phyloP scores from a whole-genome alignment of 78 protist genomes.

The Chrysochromulina tobinii region DNA sequence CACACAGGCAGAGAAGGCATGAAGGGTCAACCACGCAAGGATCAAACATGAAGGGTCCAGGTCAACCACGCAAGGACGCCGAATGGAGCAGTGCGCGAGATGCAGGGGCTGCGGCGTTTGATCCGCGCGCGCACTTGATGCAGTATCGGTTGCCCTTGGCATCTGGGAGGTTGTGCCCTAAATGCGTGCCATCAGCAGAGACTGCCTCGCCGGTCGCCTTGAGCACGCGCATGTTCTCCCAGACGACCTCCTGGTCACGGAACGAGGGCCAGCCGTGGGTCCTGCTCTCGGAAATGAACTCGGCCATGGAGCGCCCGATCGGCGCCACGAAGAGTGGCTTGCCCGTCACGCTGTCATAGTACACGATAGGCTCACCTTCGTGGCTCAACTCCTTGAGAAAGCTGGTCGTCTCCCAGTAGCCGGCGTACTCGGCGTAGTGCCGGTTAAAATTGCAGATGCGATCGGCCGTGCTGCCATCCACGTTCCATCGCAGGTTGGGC shows the following conservation, averaged over 20 bases:
- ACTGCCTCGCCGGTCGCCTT: conserved; percentile 48
- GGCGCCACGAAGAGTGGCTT: conserved; percentile 50
- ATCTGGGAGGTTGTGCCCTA: conserved; percentile 59
- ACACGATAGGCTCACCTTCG: neutral
- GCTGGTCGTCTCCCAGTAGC: neutral
- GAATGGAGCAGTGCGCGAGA: too few relatives aligned
- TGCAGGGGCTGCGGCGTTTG: too few relatives aligned
- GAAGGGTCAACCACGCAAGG: too few relatives aligned
- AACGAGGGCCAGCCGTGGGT: conserved; percentile 53
- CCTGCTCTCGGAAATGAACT: conserved; percentile 22
- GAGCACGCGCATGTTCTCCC: conserved; percentile 34
- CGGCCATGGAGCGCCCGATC: conserved; percentile 10
- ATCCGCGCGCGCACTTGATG: conserved; percentile 19
- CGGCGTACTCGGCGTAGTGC: conserved; percentile 35
- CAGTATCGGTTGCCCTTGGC: conserved; percentile 53
- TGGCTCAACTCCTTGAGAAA: neutral
- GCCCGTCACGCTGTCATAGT: conserved; percentile 40
- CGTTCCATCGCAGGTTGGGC: neutral
- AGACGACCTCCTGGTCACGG: conserved; percentile 46
- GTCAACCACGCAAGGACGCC: too few relatives aligned
- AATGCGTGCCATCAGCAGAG: conserved; percentile 39
- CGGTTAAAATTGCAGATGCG: conserved; percentile 42
- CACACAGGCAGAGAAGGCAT: too few relatives aligned
- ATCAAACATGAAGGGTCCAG: too few relatives aligned
- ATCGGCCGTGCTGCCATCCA: conserved; percentile 13